Base-by-base conservation (phyloP, 2,329 filamentous ascomycete genomes). In the Pseudogymnoascus sp. region DNA sequence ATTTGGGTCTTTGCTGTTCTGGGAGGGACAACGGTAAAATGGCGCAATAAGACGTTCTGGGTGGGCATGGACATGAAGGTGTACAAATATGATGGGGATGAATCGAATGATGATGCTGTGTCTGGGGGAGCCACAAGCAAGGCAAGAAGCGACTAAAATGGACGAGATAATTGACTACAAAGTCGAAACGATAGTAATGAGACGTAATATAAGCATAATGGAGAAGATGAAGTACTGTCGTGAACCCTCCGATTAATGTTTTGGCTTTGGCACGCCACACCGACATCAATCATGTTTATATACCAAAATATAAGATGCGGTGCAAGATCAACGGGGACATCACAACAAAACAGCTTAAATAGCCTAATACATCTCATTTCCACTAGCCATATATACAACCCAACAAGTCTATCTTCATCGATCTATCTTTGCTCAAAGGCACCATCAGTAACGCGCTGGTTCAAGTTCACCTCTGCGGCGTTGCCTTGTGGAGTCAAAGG, bases 1-100 rank as follows among this genome's bases (percentile, higher is more conserved):
- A 88, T 99, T 64, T 99, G 95, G 95, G 78, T 85, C 0, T 92
- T 88, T 84, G 95, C 95, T 0, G 90, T 97, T 19, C 85, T 91
- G 69, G 88, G 93, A n/a, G 95, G 95, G 0, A 86, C 89, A 1
- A 93, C 87, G 0, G 91, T 99, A 0, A 84, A 84, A 61, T 99
- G 95, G 96, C 81, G 95, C 63, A 93, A 93, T 0, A 87, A 87
- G 70, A 82, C 79, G 29, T 97, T 97, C 73, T 84, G 83, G 70
- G 93, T 97, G 1, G 85, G 88, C 1, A 81, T 91, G 68, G 90
- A 97, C 73, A 93, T 93, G 81, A 90, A 86, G 61, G 93, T 96
- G 26, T 80, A 84, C 67, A 85, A 86, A 69, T 78, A 84, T 19
- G 40, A 53, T n/a, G 61, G 26, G 59, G 67, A 74, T 33, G 50